Conservation (phyloP, 176 grass and related monocot species). For the Aegilops longissima region DNA sequence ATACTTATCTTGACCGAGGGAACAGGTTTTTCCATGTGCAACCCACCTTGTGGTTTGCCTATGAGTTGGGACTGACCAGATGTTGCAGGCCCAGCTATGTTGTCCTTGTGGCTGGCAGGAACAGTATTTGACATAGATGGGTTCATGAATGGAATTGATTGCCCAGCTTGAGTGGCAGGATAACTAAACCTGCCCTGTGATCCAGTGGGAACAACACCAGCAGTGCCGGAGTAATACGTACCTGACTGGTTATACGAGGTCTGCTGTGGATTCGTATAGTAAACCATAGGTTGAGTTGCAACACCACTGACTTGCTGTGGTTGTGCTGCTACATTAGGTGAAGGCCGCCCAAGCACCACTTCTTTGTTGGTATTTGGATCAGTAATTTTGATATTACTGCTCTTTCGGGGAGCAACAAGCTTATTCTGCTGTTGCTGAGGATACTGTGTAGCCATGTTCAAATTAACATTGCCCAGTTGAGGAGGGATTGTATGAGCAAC, state of each 20-base stretch:
- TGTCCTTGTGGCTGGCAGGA: constrained; percentile 34
- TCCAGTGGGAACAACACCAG: constrained; percentile 50
- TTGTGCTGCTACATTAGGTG: constrained; percentile 53
- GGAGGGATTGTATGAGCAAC: constrained; percentile 55
- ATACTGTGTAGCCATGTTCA: constrained; percentile 57
- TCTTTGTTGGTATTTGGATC: constrained; percentile 88
- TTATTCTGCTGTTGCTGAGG: constrained; percentile 59
- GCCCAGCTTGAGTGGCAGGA: constrained; percentile 45
- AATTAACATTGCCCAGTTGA: constrained; percentile 54
- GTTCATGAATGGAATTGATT: constrained; percentile 43
- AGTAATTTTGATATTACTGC: constrained; percentile 73
- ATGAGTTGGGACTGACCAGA: constrained; percentile 32
- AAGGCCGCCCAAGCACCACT: constrained; percentile 64
- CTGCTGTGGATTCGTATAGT: constrained; percentile 39
- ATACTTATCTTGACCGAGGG: constrained; percentile 51
- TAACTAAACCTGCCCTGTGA: constrained; percentile 60
- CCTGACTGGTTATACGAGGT: constrained; percentile 50
- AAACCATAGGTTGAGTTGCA: constrained; percentile 43
- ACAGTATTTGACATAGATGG: constrained; percentile 30
- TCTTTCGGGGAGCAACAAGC: constrained; percentile 54
- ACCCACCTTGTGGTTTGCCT: constrained; percentile 29
- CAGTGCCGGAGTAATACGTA: constrained; percentile 49
- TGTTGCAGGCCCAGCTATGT: constrained; percentile 7
- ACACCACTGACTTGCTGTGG: constrained; percentile 44
- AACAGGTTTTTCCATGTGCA: constrained; percentile 36